Percentiles rank a stretch among this genome's conserved stretches.
Conservation (phyloP, 2,329 filamentous ascomycete species). For the Colletotrichum horii region DNA sequence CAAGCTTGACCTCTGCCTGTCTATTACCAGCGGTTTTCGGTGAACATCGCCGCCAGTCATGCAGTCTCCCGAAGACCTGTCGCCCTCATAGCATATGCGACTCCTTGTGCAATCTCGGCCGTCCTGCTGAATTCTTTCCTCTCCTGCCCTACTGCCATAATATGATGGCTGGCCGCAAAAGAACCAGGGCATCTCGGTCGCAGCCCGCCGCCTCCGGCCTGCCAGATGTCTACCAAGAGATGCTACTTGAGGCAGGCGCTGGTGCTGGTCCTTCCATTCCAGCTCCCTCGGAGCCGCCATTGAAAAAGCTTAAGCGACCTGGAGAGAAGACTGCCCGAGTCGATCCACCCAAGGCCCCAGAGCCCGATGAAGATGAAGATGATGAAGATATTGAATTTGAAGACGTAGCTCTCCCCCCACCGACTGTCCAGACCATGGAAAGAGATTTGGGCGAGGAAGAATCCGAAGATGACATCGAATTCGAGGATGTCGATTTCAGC, state of each 20-base stretch:
- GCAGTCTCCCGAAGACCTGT: not conserved
- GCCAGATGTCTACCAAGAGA: conserved; percentile 51
- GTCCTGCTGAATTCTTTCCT: not conserved
- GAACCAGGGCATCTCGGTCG: conserved; percentile 28
- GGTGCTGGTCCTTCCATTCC: conserved; percentile 25
- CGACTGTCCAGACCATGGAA: conserved; percentile 57
- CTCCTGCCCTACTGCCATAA: not conserved
- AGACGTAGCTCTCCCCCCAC: conserved; percentile 52
- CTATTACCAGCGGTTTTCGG: not conserved
- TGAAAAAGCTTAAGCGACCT: conserved; percentile 44
- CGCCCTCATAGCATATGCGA: not conserved
- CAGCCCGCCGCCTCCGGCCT: conserved; percentile 24
- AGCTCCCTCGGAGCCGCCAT: conserved; percentile 41
- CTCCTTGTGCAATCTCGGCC: not conserved
- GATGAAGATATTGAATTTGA: conserved; percentile 53
- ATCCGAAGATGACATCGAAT: conserved; percentile 44
- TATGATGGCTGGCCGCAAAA: conserved; percentile 30
- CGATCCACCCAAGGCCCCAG: not conserved
- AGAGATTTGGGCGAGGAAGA: conserved; percentile 51
- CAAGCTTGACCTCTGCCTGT: not conserved
- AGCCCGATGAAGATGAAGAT: conserved; percentile 35
- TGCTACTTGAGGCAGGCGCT: conserved; percentile 54
- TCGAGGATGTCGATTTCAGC: conserved; percentile 56
- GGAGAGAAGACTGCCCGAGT: conserved; percentile 21
- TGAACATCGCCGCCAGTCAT: not conserved